These are phyloP conservation scores for Solanum hybrid DNA, from an alignment of 305 asterid genomes.

Conservation along the genomic window DNA sequence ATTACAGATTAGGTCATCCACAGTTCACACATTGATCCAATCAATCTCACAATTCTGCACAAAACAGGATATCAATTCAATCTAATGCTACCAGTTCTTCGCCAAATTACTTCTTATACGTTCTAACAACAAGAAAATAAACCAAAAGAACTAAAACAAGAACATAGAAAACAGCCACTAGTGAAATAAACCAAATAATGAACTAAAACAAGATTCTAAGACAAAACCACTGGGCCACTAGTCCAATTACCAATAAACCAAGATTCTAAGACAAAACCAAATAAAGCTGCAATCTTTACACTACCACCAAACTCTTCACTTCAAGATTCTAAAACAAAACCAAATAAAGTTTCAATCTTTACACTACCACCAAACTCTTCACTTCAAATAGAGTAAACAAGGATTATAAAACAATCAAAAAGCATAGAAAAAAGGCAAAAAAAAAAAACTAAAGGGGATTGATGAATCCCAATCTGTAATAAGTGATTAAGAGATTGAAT, in stretches of 20 bases:
- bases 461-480: background rate
- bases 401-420: background rate
- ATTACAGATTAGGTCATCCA: conserved; percentile 38
- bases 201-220: background rate
- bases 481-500: background rate
- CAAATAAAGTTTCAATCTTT: background rate
- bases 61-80: background rate
- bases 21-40: conserved; percentile 17
- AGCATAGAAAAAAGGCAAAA: background rate
- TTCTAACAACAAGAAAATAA: background rate
- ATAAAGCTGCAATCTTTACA: background rate
- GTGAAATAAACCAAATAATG: background rate
- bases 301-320: background rate
- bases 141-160: background rate
- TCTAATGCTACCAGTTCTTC: background rate
- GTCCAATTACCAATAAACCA: background rate
- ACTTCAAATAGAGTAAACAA: background rate
- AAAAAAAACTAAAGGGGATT: background rate
- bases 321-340: background rate
- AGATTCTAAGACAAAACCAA: background rate
- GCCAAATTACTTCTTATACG: background rate
- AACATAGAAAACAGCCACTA: background rate
- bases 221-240: background rate
- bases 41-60: background rate
- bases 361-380: background rate